These are phyloP conservation scores for Ramaria sp. DNA, from an alignment of 768 basidiomycete genomes.

Conservation along the genomic window DNA sequence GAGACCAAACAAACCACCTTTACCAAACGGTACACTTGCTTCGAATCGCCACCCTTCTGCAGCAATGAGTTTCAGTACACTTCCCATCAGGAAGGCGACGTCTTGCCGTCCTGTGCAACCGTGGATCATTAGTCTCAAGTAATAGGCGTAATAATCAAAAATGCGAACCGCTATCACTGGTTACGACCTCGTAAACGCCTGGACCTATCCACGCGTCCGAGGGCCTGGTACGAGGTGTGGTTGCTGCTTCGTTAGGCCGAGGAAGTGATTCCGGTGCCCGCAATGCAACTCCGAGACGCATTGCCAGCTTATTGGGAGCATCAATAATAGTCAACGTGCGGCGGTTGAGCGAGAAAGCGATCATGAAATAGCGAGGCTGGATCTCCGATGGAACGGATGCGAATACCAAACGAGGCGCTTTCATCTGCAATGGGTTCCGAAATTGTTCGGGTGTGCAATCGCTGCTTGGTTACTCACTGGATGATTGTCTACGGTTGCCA, in stretches of 20 bases:
- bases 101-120: neutral
- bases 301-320: constrained; percentile 27
- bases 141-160: neutral
- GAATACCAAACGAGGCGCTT: constrained; percentile 60
- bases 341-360: constrained; percentile 51
- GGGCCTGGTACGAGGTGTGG: neutral
- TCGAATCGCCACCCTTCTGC: constrained; percentile 50
- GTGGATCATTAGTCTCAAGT: neutral
- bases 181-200: constrained; percentile 6
- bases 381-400: constrained; percentile 37
- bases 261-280: neutral
- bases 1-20: constrained; percentile 26
- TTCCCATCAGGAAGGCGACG: neutral
- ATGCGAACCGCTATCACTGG: neutral
- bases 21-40: constrained; percentile 52
- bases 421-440: constrained; percentile 12
- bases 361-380: constrained; percentile 50
- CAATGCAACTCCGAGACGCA: constrained; percentile 20
- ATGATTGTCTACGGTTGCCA: constrained; percentile 48
- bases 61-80: constrained; percentile 34
- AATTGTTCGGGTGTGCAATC: neutral
- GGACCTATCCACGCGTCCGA: neutral
- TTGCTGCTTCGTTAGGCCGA: neutral
- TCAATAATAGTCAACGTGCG: constrained; percentile 38
- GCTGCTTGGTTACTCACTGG: constrained; percentile 28